Evolutionary conservation across 108 stramenopile species (phyloP).

Genomic region (Stephanodiscus triporus): DNA sequence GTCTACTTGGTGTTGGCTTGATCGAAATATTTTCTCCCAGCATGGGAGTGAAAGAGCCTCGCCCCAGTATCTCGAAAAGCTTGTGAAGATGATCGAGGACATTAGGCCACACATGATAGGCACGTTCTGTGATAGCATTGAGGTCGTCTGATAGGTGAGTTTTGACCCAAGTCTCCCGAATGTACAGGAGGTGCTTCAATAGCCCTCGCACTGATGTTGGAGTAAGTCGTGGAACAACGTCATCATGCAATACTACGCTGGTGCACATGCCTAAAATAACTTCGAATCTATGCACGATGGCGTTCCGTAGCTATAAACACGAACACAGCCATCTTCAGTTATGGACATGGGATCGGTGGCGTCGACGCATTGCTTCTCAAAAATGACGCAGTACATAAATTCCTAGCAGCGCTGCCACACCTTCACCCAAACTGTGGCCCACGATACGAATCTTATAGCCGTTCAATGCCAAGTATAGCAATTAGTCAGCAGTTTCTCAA

Average conservation of each 20-base stretch:
- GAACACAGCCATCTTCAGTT: slow-evolving; percentile 58
- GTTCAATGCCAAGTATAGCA: slow-evolving; percentile 59
- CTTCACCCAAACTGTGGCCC: slow-evolving; percentile 89
- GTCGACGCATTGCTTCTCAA: slow-evolving; percentile 36
- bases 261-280: slow-evolving; percentile 68
- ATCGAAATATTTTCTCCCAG: too few relatives aligned
- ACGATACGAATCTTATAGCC: slow-evolving; percentile 85
- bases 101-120: slow-evolving; percentile 79
- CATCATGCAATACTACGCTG: slow-evolving; percentile 89
- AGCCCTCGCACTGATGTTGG: slow-evolving; percentile 82
- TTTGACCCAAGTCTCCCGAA: slow-evolving; percentile 89
- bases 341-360: neutral
- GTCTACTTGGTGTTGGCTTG: too few relatives aligned
- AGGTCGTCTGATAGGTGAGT: slow-evolving; percentile 80
- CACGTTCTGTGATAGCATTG: slow-evolving; percentile 74
- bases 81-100: too few relatives aligned
- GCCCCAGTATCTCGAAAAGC: too few relatives aligned
- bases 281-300: slow-evolving; percentile 90
- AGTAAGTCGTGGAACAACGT: slow-evolving; percentile 88
- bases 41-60: too few relatives aligned
- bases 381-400: slow-evolving; percentile 68
- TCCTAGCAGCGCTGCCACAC: slow-evolving; percentile 86
- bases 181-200: slow-evolving; percentile 84
- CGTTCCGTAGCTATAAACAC: slow-evolving; percentile 91
- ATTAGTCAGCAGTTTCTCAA: slow-evolving; percentile 73